These are phyloP conservation scores for Balansia obtecta DNA, from an alignment of 2,329 filamentous ascomycete species.

Conservation along the genomic window DNA sequence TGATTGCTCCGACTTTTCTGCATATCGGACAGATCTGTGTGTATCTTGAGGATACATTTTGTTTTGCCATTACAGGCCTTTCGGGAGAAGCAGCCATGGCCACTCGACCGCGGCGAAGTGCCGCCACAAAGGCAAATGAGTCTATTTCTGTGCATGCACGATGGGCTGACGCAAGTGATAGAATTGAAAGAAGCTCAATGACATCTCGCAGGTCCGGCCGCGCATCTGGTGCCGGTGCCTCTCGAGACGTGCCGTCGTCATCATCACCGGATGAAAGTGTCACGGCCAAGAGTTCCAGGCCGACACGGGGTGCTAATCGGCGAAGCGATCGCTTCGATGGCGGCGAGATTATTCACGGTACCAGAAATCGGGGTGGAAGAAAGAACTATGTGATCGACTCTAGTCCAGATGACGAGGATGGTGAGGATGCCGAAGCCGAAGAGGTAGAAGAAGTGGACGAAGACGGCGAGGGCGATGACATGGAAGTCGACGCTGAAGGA, in stretches of 20 bases:
- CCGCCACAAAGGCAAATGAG: conserved; percentile 29
- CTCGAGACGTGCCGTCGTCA: conserved; percentile 33
- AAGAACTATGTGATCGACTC: conserved; percentile 50
- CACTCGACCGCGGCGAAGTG: conserved; percentile 34
- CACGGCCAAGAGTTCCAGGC: conserved; percentile 40
- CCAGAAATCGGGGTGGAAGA: conserved; percentile 41
- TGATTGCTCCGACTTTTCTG: not conserved
- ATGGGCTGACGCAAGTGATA: conserved; percentile 28
- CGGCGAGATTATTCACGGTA: conserved; percentile 35
- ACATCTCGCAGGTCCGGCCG: conserved; percentile 40
- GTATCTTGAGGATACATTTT: not conserved
- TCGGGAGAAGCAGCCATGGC: conserved; percentile 24
- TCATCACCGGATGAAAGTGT: conserved; percentile 36
- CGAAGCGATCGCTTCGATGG: conserved; percentile 27
- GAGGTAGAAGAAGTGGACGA: conserved; percentile 30
- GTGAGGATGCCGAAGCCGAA: conserved; percentile 24
- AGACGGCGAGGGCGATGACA: conserved; percentile 26
- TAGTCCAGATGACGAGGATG: conserved; percentile 33
- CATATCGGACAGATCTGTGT: not conserved
- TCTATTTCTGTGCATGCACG: conserved; percentile 29
- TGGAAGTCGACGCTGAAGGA: conserved; percentile 25
- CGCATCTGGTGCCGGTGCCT: conserved; percentile 27
- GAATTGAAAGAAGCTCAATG: conserved; percentile 29
- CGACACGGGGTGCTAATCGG: conserved; percentile 28
- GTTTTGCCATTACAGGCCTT: not conserved